Percentiles rank a stretch among this genome's conserved stretches.
phyloP scores from a whole-genome alignment of 257 asterid species.

The Scutellaria galericulata region DNA sequence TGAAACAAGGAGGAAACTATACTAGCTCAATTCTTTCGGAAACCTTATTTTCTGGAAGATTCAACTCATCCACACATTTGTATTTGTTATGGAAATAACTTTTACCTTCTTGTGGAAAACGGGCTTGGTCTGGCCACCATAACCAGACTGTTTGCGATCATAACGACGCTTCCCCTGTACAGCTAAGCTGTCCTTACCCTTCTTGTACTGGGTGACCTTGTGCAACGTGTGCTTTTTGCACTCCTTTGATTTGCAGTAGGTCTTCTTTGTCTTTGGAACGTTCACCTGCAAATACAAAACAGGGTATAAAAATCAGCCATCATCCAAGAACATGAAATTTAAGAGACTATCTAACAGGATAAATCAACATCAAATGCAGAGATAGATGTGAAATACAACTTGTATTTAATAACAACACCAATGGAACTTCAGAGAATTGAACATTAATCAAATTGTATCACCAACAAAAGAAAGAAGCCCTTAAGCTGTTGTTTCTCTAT shows the following conservation, averaged over 20 bases:
- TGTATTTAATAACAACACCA: too few species aligned
- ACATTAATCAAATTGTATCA: too few species aligned
- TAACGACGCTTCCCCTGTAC: conserved; percentile 85
- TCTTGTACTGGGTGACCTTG: conserved; percentile 83
- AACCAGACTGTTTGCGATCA: conserved; percentile 84
- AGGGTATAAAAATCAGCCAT: background rate
- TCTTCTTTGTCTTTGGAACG: conserved; percentile 82
- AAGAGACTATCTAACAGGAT: background rate
- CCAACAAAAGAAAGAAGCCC: too few species aligned
- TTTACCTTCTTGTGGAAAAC: conserved; percentile 88
- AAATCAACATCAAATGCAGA: too few species aligned
- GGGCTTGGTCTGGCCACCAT: conserved; percentile 90
- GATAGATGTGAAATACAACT: background rate
- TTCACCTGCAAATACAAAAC: conserved; percentile 53
- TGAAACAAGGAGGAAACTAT: too few species aligned
- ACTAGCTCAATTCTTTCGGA: too few species aligned
- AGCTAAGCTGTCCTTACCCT: conserved; percentile 74
- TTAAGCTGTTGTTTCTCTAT: too few species aligned
- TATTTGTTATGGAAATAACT: background rate
- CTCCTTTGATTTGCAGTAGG: conserved; percentile 80
- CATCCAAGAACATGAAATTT: background rate
- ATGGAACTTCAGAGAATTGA: too few species aligned
- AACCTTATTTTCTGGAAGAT: too few species aligned
- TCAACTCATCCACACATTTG: background rate
- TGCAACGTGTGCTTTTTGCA: conserved; percentile 84